Evolutionary conservation across 129 eudicot genomes (phyloP).

Genomic region (Apium graveolens): DNA sequence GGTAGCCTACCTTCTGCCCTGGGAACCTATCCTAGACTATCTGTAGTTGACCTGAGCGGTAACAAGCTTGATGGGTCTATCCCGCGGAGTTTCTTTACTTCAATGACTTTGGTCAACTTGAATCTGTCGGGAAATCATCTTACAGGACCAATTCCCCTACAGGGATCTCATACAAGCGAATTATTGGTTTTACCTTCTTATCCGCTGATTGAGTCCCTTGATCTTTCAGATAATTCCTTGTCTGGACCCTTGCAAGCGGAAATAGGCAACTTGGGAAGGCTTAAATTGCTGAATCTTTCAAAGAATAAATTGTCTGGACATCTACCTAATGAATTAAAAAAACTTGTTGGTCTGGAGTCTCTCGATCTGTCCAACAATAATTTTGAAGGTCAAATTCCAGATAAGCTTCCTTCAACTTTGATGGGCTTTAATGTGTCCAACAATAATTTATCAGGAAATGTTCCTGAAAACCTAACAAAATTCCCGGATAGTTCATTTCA

Average conservation of each 20-base stretch:
- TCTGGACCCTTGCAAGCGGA: slow-evolving; percentile 50
- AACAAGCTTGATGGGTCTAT: slow-evolving; percentile 67
- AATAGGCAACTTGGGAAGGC: slow-evolving; percentile 66
- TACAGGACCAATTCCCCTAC: slow-evolving; percentile 70
- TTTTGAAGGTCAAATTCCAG: slow-evolving; percentile 65
- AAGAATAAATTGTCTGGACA: slow-evolving; percentile 66
- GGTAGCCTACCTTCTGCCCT: slow-evolving; percentile 49
- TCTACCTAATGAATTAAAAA: slow-evolving; percentile 57
- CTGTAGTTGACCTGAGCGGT: slow-evolving; percentile 61
- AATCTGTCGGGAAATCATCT: slow-evolving; percentile 72
- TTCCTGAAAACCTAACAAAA: slow-evolving; percentile 54
- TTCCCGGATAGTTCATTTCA: slow-evolving; percentile 57
- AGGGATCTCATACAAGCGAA: slow-evolving; percentile 49
- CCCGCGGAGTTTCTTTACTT: slow-evolving; percentile 61
- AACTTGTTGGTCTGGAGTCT: slow-evolving; percentile 54
- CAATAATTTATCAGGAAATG: slow-evolving; percentile 50
- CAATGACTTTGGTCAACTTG: slow-evolving; percentile 49
- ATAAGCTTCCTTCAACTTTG: slow-evolving; percentile 43
- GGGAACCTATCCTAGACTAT: slow-evolving; percentile 39
- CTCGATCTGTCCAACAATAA: slow-evolving; percentile 74
- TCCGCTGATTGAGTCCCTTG: slow-evolving; percentile 81
- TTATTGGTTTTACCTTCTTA: slow-evolving; percentile 48
- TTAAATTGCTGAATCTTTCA: slow-evolving; percentile 58
- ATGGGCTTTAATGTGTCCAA: slow-evolving; percentile 55
- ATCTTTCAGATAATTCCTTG: slow-evolving; percentile 66